phyloP scores from a whole-genome alignment of 768 basidiomycete genomes.

The Wakefieldia striispora region DNA sequence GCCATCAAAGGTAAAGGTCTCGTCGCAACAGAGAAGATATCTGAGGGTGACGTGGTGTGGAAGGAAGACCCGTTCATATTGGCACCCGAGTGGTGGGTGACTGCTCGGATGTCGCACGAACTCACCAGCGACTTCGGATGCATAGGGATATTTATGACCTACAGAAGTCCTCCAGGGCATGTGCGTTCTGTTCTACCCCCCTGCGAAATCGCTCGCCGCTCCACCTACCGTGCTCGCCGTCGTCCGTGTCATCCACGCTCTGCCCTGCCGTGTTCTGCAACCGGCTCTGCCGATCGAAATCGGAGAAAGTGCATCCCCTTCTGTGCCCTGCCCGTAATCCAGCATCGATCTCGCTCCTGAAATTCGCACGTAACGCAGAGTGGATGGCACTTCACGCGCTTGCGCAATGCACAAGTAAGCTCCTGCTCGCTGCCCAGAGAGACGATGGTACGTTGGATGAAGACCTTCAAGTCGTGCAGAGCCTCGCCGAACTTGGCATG shows the following conservation, averaged over 20 bases:
- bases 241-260: slow-evolving; percentile 38
- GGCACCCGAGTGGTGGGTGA: slow-evolving; percentile 73
- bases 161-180: slow-evolving; percentile 58
- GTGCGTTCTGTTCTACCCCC: slow-evolving; percentile 72
- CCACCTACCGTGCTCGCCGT: slow-evolving; percentile 51
- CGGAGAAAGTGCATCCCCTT: slow-evolving; percentile 62
- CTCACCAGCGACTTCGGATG: neutral
- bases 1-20: slow-evolving; percentile 80
- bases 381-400: slow-evolving; percentile 78
- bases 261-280: slow-evolving; percentile 79
- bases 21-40: slow-evolving; percentile 65
- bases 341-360: slow-evolving; percentile 55
- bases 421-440: slow-evolving; percentile 54
- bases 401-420: slow-evolving; percentile 59
- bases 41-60: slow-evolving; percentile 76
- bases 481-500: slow-evolving; percentile 75
- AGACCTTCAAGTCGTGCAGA: slow-evolving; percentile 55
- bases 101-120: too few species aligned
- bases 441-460: slow-evolving; percentile 35
- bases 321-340: slow-evolving; percentile 79
- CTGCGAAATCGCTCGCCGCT: slow-evolving; percentile 44
- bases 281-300: slow-evolving; percentile 68
- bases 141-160: slow-evolving; percentile 76
- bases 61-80: slow-evolving; percentile 80
- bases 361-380: slow-evolving; percentile 53